Conservation (phyloP, 179 eudicot genomes). For the Sideroxylon spinosum region DNA sequence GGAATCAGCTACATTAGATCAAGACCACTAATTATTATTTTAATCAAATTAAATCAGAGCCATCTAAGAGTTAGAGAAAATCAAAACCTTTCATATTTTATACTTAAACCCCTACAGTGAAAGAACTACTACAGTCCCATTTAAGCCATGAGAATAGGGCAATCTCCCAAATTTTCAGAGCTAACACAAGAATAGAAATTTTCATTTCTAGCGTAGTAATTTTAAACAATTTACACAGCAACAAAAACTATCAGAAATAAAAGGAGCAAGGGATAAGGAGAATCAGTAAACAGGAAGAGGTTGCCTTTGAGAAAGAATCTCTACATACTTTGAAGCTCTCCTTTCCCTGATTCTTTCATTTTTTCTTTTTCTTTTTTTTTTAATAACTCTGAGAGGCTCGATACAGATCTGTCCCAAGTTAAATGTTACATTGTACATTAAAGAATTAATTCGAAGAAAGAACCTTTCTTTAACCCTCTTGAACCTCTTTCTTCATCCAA, state of each 20-base stretch:
- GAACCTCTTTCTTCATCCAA: not conserved
- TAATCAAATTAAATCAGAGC: too few species aligned
- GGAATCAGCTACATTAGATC: too few species aligned
- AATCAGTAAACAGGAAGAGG: not conserved
- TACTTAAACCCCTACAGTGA: too few species aligned
- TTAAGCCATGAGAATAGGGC: too few species aligned
- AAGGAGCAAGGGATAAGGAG: not conserved
- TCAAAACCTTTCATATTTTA: too few species aligned
- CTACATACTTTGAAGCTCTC: not conserved
- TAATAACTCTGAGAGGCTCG: constrained; percentile 4
- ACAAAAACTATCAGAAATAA: not conserved
- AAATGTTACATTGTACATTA: constrained; percentile 34
- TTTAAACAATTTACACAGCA: constrained; percentile 14
- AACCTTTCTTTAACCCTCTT: constrained; percentile 27
- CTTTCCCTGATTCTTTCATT: constrained; percentile 7
- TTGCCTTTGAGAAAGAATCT: not conserved
- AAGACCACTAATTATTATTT: too few species aligned
- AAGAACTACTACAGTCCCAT: too few species aligned
- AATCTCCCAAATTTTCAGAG: not conserved
- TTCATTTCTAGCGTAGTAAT: constrained; percentile 19
- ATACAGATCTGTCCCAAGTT: constrained; percentile 11
- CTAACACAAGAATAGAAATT: not conserved
- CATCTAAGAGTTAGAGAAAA: too few species aligned
- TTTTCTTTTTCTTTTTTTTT: not conserved
- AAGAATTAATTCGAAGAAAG: constrained; percentile 37